Evolutionary conservation across 176 grass and related monocot genomes (phyloP).

Genomic region (Sorghum bicolor): DNA sequence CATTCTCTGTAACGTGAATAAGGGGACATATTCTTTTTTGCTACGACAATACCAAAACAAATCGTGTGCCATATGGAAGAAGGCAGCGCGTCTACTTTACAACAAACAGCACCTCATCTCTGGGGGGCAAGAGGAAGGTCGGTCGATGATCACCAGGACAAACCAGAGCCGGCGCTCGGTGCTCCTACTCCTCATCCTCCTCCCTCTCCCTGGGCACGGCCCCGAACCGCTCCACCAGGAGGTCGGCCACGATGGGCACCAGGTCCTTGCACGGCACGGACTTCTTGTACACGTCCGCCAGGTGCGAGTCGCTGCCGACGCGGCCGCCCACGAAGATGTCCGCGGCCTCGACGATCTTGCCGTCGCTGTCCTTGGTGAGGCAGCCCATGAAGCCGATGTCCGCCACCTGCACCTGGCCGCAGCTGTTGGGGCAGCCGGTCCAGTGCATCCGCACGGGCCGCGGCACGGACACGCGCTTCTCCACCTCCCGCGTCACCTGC

Average conservation of each 20-base stretch:
- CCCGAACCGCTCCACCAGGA: constrained; percentile 71
- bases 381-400: constrained; percentile 97
- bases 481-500: constrained; percentile 75
- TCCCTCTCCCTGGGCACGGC: constrained; percentile 62
- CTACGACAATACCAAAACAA: constrained; percentile 4
- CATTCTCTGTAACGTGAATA: constrained; percentile 15
- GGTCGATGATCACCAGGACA: background rate
- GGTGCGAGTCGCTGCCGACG: constrained; percentile 85
- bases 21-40: background rate
- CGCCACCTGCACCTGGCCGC: constrained; percentile 94
- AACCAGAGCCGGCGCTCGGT: no score
- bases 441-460: constrained; percentile 76
- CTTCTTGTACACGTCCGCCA: constrained; percentile 75
- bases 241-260: constrained; percentile 67
- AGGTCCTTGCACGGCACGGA: constrained; percentile 78
- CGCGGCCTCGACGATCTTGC: constrained; percentile 64
- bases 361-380: constrained; percentile 57
- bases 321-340: constrained; percentile 79
- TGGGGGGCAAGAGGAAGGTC: background rate
- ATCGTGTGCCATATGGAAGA: constrained; percentile 9
- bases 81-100: constrained; percentile 35
- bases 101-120: background rate
- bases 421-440: constrained; percentile 82
- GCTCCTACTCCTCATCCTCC: constrained; percentile 69
- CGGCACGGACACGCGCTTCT: constrained; percentile 57